A percentile compares a stretch with the other conserved stretches of the same genome.
These are phyloP conservation scores for Pterocarpus santalinus DNA, from an alignment of 306 rosid species.

Conservation along the genomic window DNA sequence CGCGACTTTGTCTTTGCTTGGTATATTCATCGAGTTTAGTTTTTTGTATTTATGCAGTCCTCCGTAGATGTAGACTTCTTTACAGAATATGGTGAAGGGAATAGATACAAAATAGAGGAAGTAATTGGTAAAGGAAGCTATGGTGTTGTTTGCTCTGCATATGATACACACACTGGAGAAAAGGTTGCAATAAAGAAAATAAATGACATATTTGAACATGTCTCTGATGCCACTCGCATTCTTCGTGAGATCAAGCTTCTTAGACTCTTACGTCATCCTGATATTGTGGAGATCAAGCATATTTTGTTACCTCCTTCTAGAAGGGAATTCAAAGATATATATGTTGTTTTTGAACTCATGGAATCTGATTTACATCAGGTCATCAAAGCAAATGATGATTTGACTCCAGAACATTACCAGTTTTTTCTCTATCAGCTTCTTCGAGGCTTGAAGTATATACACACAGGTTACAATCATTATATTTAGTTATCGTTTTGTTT, in stretches of 20 bases:
- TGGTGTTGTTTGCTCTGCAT: slow-evolving; percentile 94
- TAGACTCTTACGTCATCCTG: slow-evolving; percentile 86
- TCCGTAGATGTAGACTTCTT: slow-evolving; percentile 81
- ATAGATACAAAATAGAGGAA: slow-evolving; percentile 89
- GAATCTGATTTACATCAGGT: slow-evolving; percentile 95
- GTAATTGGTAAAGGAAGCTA: slow-evolving; percentile 97
- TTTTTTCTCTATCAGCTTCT: slow-evolving; percentile 95
- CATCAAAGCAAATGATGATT: slow-evolving; percentile 92
- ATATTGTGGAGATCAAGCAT: slow-evolving; percentile 94
- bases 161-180: slow-evolving; percentile 80
- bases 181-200: slow-evolving; percentile 95
- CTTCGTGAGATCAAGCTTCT: slow-evolving; percentile 95
- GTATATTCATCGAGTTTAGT: slow-evolving; percentile 30
- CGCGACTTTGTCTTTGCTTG: slow-evolving; percentile 8
- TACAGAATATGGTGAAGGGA: slow-evolving; percentile 95
- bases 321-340: slow-evolving; percentile 79
- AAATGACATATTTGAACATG: slow-evolving; percentile 92
- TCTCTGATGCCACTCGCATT: slow-evolving; percentile 90
- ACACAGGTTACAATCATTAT: slow-evolving; percentile 72
- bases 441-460: slow-evolving; percentile 90
- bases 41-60: slow-evolving; percentile 61
- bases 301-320: slow-evolving; percentile 91
- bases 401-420: slow-evolving; percentile 93
- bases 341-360: slow-evolving; percentile 62
- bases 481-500: not conserved